Base-by-base conservation (phyloP, 257 asterid genomes). In the Nicotiana undulata region DNA sequence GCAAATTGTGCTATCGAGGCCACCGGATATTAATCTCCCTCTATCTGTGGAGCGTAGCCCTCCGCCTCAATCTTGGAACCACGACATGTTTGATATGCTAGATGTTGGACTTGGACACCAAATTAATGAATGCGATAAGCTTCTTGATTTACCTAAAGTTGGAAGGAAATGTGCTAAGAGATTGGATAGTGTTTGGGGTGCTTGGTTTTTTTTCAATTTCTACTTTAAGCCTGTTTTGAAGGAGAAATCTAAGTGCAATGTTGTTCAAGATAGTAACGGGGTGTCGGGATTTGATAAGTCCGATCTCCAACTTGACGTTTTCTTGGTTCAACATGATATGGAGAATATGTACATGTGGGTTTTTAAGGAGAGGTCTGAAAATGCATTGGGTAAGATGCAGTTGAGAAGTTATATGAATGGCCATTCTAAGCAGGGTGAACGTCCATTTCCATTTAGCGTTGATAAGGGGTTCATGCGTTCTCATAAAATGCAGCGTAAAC, bases 291-390 rank as follows among this genome's bases (percentile, higher is more conserved):
- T 92, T 60, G 90, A 85, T 60, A 92, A 91, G 75, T 87, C 93
- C 1, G 93, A 92, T 68, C 88, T 92, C 32, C 89, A 85, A 84
- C 92, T 88, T 13, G 95, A 92, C 55, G 90, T 87, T 1, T 92
- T 92, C 81, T 60, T 92, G 90, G 94, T 90, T 74, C 97, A 92
- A 52, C 90, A 92, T 17, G 97, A 92, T 67, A 89, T 92, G 95
- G 97, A 92, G 80, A 92, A 92, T 76, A 92, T 92, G 91, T 92
- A 92, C 82, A 91, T 92, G 97, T 92, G 97, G 97, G 92, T 86
- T 77, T 92, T 92, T 82, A 92, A 91, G 86, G 97, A 92, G 77
- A 87, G 91, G 85, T 92, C 93, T 11, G 97, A 91, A 70, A 92
- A 92, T 79, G 93, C 94, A 6, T 84, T 91, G 6, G 97, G 97